A percentile compares a stretch with the other conserved stretches of the same genome.
These are phyloP conservation scores for Fraxinus latifolia DNA, from an alignment of 305 asterid species.

Conservation along the genomic window DNA sequence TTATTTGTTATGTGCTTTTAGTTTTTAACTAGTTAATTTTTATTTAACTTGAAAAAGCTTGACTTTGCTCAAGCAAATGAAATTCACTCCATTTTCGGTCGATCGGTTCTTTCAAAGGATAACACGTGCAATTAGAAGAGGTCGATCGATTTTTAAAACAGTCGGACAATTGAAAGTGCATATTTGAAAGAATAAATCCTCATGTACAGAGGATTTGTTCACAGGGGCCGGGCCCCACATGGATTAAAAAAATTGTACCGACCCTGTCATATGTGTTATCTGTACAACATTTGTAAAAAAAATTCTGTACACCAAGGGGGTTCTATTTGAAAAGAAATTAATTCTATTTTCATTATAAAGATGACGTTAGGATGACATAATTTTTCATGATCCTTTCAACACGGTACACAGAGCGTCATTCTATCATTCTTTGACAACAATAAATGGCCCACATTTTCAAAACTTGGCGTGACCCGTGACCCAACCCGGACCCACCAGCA, in stretches of 20 bases:
- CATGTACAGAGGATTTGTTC: too few species aligned
- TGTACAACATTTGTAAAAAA: too few species aligned
- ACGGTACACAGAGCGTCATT: not conserved
- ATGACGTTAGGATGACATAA: not conserved
- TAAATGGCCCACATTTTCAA: not conserved
- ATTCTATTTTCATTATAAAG: not conserved
- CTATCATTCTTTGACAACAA: not conserved
- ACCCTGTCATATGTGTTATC: too few species aligned
- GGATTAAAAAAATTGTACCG: too few species aligned
- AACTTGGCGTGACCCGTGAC: not conserved
- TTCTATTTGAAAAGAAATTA: not conserved
- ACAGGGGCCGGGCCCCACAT: too few species aligned
- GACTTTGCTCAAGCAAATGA: not conserved
- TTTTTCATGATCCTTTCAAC: not conserved
- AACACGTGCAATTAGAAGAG: not conserved
- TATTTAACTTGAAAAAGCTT: too few species aligned
- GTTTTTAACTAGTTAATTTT: not conserved
- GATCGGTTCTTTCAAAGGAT: not conserved
- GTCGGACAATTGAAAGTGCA: not conserved
- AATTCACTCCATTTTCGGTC: too few species aligned
- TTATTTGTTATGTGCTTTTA: not conserved
- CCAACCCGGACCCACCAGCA: conserved; percentile 22
- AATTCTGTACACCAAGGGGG: too few species aligned
- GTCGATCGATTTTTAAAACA: not conserved
- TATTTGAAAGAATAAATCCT: too few species aligned